These are phyloP conservation scores for Monosporascus ibericus DNA, from an alignment of 2,329 filamentous ascomycete species.

Conservation along the genomic window DNA sequence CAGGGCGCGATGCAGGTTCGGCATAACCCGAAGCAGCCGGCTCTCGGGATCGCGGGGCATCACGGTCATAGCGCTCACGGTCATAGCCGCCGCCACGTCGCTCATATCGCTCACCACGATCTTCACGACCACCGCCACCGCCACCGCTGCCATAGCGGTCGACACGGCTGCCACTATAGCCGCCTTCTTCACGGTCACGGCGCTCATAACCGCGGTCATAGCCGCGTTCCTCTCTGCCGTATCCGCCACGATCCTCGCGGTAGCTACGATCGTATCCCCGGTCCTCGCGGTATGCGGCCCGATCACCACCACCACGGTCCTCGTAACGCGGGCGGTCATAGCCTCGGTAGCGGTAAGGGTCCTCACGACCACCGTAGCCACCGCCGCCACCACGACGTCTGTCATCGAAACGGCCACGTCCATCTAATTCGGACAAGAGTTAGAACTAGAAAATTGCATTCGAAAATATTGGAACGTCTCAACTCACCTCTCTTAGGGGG, in stretches of 20 bases:
- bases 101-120: slow-evolving; percentile 9
- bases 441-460: slow-evolving; percentile 9
- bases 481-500: slow-evolving; percentile 90
- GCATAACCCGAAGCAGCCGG: slow-evolving; percentile 33
- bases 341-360: slow-evolving; percentile 51
- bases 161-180: slow-evolving; percentile 16
- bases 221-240: slow-evolving; percentile 28
- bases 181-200: slow-evolving; percentile 33
- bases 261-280: slow-evolving; percentile 33
- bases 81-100: slow-evolving; percentile 22
- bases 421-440: slow-evolving; percentile 24
- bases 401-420: slow-evolving; percentile 37
- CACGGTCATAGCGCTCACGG: slow-evolving; percentile 38
- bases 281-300: slow-evolving; percentile 37
- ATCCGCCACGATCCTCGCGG: slow-evolving; percentile 31
- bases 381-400: slow-evolving; percentile 39
- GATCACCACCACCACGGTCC: slow-evolving; percentile 36
- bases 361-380: slow-evolving; percentile 42
- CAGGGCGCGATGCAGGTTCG: slow-evolving; percentile 35
- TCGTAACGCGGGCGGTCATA: slow-evolving; percentile 31
- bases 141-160: slow-evolving; percentile 21
- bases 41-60: slow-evolving; percentile 31
- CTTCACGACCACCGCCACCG: slow-evolving; percentile 1
- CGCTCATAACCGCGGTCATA: slow-evolving; percentile 46
- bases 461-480: background rate